Evolutionary conservation across 805 yeast genomes (phyloP).

Genomic region (Naumovozyma dairenensis): DNA sequence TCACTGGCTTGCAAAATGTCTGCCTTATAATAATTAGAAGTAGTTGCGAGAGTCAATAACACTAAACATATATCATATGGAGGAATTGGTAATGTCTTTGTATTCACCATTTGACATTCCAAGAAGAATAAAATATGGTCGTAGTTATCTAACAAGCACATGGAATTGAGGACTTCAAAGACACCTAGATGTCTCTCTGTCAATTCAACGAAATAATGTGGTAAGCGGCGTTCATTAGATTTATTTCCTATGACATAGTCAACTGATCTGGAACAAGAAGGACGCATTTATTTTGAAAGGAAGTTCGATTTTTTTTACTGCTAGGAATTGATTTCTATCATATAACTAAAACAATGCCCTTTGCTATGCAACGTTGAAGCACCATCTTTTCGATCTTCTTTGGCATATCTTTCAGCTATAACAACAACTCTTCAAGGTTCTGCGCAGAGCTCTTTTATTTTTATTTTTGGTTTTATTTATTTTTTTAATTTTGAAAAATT

Average conservation of each 20-base stretch:
- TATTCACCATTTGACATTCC: slow-evolving; percentile 20
- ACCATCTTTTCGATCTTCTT: too few species aligned
- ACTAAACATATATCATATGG: slow-evolving; percentile 27
- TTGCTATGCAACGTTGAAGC: too few species aligned
- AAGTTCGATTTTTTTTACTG: too few species aligned
- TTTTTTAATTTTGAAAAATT: background rate
- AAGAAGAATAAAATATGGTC: slow-evolving; percentile 30
- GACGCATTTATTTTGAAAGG: too few species aligned
- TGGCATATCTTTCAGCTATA: too few species aligned
- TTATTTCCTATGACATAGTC: slow-evolving; percentile 1
- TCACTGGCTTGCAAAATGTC: slow-evolving; percentile 19
- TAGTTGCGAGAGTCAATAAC: slow-evolving; percentile 31
- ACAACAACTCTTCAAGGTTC: too few species aligned
- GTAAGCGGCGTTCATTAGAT: background rate
- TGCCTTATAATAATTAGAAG: slow-evolving; percentile 25
- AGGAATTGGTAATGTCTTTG: slow-evolving; percentile 20
- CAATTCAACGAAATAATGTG: slow-evolving; percentile 23
- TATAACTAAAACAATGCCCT: too few species aligned
- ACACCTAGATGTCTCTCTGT: slow-evolving; percentile 11
- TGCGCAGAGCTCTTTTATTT: too few species aligned
- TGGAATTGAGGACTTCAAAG: slow-evolving; percentile 24
- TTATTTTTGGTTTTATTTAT: too few species aligned
- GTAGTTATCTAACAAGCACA: slow-evolving; percentile 27
- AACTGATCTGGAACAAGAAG: background rate
- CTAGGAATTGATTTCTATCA: too few species aligned